phyloP scores from a whole-genome alignment of 768 basidiomycete species.

The Lactarius evosmus region DNA sequence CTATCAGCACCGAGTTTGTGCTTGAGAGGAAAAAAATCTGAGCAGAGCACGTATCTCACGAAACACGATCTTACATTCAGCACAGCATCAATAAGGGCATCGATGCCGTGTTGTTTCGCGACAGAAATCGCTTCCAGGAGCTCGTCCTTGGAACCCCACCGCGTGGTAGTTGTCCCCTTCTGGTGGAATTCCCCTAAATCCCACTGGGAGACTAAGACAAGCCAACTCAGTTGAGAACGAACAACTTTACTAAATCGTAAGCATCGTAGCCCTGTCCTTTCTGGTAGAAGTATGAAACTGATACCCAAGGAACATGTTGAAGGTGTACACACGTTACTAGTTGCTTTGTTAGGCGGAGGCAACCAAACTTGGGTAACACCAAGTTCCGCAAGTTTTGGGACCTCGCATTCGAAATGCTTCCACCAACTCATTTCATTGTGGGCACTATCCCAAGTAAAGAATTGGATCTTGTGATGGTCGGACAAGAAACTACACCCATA shows the following conservation, averaged over 20 bases:
- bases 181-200: slow-evolving; percentile 84
- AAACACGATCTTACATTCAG: slow-evolving; percentile 58
- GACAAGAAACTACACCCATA: slow-evolving; percentile 1
- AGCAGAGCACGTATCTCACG: not conserved
- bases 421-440: slow-evolving; percentile 71
- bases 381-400: slow-evolving; percentile 58
- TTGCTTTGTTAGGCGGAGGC: slow-evolving; percentile 81
- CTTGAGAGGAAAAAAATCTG: slow-evolving; percentile 37
- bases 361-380: slow-evolving; percentile 83
- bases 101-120: slow-evolving; percentile 68
- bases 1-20: slow-evolving; percentile 86
- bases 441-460: slow-evolving; percentile 77
- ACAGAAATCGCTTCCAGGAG: slow-evolving; percentile 62
- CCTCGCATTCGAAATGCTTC: slow-evolving; percentile 65
- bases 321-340: slow-evolving; percentile 44
- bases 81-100: slow-evolving; percentile 82
- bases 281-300: slow-evolving; percentile 37
- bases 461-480: slow-evolving; percentile 54
- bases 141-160: slow-evolving; percentile 88
- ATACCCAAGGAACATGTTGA: not conserved
- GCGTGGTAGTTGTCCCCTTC: slow-evolving; percentile 64
- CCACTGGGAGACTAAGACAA: slow-evolving; percentile 50
- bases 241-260: slow-evolving; percentile 63
- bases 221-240: slow-evolving; percentile 22
- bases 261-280: slow-evolving; percentile 79